A percentile compares a stretch with the other conserved stretches of the same genome.
Evolutionary conservation across 1,139 yeast genomes (phyloP).

Genomic region (Geotrichum klebahnii): DNA sequence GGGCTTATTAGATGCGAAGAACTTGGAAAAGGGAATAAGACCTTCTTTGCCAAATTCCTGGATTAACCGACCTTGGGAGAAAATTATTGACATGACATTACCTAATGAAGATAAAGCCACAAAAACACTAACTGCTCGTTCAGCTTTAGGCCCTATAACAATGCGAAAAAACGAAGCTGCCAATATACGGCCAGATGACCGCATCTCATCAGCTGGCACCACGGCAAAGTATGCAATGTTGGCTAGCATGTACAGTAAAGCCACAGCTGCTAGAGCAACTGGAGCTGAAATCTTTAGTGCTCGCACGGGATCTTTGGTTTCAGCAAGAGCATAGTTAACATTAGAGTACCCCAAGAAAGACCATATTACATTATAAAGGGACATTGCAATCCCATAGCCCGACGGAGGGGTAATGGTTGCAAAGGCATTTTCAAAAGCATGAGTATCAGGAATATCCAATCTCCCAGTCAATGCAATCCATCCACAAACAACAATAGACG

Average conservation of each 20-base stretch:
- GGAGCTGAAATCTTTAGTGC: slow-evolving; percentile 73
- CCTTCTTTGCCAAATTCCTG: slow-evolving; percentile 73
- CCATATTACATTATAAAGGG: slow-evolving; percentile 77
- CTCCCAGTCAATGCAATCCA: slow-evolving; percentile 77
- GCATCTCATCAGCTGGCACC: slow-evolving; percentile 60
- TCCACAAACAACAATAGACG: slow-evolving; percentile 70
- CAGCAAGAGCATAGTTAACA: slow-evolving; percentile 79
- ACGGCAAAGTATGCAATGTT: slow-evolving; percentile 71
- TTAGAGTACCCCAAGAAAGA: slow-evolving; percentile 53
- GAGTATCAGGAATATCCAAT: slow-evolving; percentile 48
- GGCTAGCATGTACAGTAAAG: slow-evolving; percentile 62
- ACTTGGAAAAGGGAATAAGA: slow-evolving; percentile 62
- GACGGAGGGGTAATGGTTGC: slow-evolving; percentile 51
- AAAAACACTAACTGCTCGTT: slow-evolving; percentile 62
- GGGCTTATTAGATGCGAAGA: slow-evolving; percentile 52
- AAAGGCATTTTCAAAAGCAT: slow-evolving; percentile 61
- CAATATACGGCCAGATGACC: slow-evolving; percentile 60
- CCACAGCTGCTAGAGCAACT: slow-evolving; percentile 54
- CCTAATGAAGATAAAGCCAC: slow-evolving; percentile 75
- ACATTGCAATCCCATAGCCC: slow-evolving; percentile 72
- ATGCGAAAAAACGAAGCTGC: slow-evolving; percentile 72
- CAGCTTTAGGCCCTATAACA: slow-evolving; percentile 64
- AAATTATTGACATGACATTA: slow-evolving; percentile 71
- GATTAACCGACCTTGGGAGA: slow-evolving; percentile 71
- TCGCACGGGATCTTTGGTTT: slow-evolving; percentile 64